Evolutionary conservation across 139 green algal genomes (phyloP), one percentile per base, ranked within the genome.

Genomic region (Coelastrella sp.): DNA sequence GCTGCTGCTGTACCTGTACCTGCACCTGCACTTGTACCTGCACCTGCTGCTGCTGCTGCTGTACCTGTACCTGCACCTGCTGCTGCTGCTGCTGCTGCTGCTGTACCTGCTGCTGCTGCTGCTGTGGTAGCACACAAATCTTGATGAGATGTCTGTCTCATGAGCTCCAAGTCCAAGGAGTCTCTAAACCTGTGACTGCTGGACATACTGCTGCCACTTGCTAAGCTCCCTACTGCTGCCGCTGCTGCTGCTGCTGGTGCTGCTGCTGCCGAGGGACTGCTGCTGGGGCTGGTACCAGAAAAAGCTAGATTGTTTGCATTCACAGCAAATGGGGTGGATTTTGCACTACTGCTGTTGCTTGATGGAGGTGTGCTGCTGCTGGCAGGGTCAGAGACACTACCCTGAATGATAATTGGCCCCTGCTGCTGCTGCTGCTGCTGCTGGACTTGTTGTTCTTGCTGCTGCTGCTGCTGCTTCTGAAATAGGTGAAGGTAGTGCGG

Each of bases 121-220:
- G 68, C 74, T 58, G 10, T 61, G 49, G 56, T 73, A 57, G 85
- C 68, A 24, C 15, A 76, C 27, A 88, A 22, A 25, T 84, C 85
- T 25, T 74, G 85, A 7, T 66, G 27, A 7, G 85, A 90, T n/a
- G 73, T 56, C 14, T 90, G 85, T 35, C 85, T 70, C 85, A 83
- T 84, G 8, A 90, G 70, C 58, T 90, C 85, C 14, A 84, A 27
- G 25, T 90, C 85, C 3, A 90, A 73, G 12, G 74, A 90, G 59
- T 90, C 59, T 65, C 85, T 25, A 25, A 90, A 90, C 22, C 85
- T 83, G 58, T 90, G 85, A 25, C 68, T 82, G 35, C 84, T 68
- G 66, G 35, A 27, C 19, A 89, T 19, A 66, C 84, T 89, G 84
- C 84, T 49, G 9, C 66, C 56, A 25, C 84, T 89, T 15, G 57